Conservation (phyloP, 2,329 filamentous ascomycete genomes). For the Microascus cirrosus region DNA sequence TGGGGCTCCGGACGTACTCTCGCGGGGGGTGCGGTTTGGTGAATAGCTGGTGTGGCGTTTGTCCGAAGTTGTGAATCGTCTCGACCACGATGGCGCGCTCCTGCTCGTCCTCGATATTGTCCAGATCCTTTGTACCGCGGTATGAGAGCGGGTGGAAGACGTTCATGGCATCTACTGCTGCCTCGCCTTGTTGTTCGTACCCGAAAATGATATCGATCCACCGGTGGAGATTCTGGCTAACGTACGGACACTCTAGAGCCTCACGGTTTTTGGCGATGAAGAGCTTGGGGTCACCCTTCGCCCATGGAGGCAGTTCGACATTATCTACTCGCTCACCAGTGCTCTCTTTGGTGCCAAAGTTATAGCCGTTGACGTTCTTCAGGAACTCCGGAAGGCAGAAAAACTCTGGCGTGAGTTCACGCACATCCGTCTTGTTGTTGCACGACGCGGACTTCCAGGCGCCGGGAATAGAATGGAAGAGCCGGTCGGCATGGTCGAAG, state of each 20-base stretch:
- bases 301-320: slow-evolving; percentile 88
- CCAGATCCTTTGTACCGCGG: slow-evolving; percentile 83
- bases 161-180: slow-evolving; percentile 82
- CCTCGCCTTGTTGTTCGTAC: slow-evolving; percentile 84
- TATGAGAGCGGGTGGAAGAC: slow-evolving; percentile 96
- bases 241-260: slow-evolving; percentile 84
- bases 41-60: slow-evolving; percentile 94
- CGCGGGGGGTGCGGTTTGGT: slow-evolving; percentile 66
- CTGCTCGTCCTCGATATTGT: slow-evolving; percentile 78
- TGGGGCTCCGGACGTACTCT: slow-evolving; percentile 54
- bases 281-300: slow-evolving; percentile 88
- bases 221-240: slow-evolving; percentile 77
- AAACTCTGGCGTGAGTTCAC: slow-evolving; percentile 92
- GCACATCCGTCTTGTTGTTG: slow-evolving; percentile 86
- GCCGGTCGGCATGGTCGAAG: slow-evolving; percentile 89
- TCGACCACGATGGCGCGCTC: slow-evolving; percentile 83
- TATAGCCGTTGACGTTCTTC: slow-evolving; percentile 86
- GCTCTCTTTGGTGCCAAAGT: slow-evolving; percentile 82
- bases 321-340: slow-evolving; percentile 70
- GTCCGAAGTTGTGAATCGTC: slow-evolving; percentile 97
- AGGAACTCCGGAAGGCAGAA: slow-evolving; percentile 94
- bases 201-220: slow-evolving; percentile 98
- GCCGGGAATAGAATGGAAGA: slow-evolving; percentile 88
- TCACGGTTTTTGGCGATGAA: slow-evolving; percentile 96
- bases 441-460: slow-evolving; percentile 85